A percentile compares a stretch with the other conserved stretches of the same genome.
phyloP scores from a whole-genome alignment of 2,329 filamentous ascomycete species.

The Colletotrichum caudatum region DNA sequence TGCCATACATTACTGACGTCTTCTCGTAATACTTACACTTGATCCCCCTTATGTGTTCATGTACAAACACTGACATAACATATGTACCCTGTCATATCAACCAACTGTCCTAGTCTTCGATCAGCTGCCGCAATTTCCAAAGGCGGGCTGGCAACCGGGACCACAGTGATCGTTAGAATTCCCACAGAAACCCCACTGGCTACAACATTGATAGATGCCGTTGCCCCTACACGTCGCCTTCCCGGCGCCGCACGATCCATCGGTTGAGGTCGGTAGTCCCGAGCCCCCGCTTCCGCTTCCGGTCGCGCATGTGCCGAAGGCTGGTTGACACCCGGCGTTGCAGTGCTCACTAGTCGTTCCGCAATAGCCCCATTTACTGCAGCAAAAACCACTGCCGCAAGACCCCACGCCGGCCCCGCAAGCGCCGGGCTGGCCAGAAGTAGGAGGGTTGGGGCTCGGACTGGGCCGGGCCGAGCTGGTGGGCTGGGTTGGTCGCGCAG shows the following conservation, averaged over 20 bases:
- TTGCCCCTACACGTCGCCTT: constrained; percentile 38
- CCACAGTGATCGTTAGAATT: constrained; percentile 38
- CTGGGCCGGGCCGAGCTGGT: background rate
- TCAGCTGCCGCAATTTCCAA: constrained; percentile 41
- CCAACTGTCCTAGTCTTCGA: background rate
- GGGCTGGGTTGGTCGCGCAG: background rate
- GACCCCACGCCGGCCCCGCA: constrained; percentile 28
- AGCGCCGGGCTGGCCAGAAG: constrained; percentile 14
- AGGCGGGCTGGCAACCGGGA: constrained; percentile 38
- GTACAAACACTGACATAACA: constrained; percentile 9
- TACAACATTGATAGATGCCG: constrained; percentile 42
- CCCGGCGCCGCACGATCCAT: constrained; percentile 38
- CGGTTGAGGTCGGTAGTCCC: constrained; percentile 32
- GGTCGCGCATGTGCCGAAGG: constrained; percentile 40
- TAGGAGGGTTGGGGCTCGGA: constrained; percentile 1
- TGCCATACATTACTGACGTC: background rate
- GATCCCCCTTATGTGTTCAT: background rate
- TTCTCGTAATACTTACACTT: constrained; percentile 3
- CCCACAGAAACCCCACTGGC: constrained; percentile 43
- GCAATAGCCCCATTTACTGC: constrained; percentile 42
- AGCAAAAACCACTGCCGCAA: constrained; percentile 39
- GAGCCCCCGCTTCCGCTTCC: constrained; percentile 10
- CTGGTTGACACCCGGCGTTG: constrained; percentile 36
- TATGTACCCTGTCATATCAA: background rate
- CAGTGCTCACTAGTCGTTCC: constrained; percentile 40